These are phyloP conservation scores for Diplodia mutila DNA, from an alignment of 2,329 filamentous ascomycete species.

Conservation along the genomic window DNA sequence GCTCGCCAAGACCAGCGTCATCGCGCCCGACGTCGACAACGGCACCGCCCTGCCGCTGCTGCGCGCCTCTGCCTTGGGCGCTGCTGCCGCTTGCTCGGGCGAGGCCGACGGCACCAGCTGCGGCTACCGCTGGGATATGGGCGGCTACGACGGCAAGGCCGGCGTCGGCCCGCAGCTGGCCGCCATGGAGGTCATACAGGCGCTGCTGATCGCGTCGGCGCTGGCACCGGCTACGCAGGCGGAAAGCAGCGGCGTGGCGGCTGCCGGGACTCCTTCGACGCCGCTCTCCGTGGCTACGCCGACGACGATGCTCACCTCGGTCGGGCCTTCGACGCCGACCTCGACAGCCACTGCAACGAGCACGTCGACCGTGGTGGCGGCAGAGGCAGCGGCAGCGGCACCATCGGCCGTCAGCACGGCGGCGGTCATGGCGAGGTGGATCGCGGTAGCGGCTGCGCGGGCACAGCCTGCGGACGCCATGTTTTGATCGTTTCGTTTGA, in stretches of 20 bases:
- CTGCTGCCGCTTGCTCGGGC: conserved; percentile 59
- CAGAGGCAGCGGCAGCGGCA: not conserved
- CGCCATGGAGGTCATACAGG: conserved; percentile 59
- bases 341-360: not conserved
- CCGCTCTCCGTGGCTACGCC: not conserved
- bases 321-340: not conserved
- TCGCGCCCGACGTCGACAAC: conserved; percentile 42
- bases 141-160: conserved; percentile 50
- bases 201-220: conserved; percentile 32
- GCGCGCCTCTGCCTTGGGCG: conserved; percentile 58
- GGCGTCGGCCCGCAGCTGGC: conserved; percentile 65
- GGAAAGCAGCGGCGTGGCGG: not conserved
- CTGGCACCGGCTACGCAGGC: conserved; percentile 2
- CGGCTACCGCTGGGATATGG: conserved; percentile 50
- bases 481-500: not conserved
- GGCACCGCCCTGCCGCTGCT: conserved; percentile 56
- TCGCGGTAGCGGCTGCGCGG: conserved; percentile 2
- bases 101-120: conserved; percentile 51
- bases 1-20: conserved; percentile 46
- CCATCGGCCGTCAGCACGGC: not conserved
- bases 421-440: not conserved
- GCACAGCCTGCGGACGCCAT: conserved; percentile 9
- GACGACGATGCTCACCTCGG: conserved; percentile 2
- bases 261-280: not conserved
- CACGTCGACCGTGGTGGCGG: not conserved